Percentiles rank a stretch among this genome's conserved stretches.
Conservation (phyloP, 2,329 filamentous ascomycete genomes). For the Ceratocystis colombiana region DNA sequence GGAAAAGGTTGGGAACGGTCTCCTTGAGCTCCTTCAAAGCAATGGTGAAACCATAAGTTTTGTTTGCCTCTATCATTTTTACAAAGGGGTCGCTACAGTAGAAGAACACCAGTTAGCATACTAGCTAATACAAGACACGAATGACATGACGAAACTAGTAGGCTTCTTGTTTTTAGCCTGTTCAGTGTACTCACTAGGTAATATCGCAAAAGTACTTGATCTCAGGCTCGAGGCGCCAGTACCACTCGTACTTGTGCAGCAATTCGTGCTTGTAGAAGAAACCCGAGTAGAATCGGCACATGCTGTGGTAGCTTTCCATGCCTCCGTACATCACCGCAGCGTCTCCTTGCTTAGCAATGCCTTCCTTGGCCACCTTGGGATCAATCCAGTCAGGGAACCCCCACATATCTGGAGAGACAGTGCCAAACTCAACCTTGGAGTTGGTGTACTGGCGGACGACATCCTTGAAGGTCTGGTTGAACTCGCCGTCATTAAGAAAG, state of each 20-base stretch:
- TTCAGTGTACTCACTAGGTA: slow-evolving; percentile 60
- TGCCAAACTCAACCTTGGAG: slow-evolving; percentile 78
- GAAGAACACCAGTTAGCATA: background rate
- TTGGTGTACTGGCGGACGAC: slow-evolving; percentile 86
- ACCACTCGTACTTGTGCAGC: slow-evolving; percentile 96
- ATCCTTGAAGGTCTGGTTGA: slow-evolving; percentile 88
- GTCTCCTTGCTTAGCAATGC: slow-evolving; percentile 92
- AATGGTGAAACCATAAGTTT: slow-evolving; percentile 98
- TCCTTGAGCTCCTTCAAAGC: slow-evolving; percentile 96
- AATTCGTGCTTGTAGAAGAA: slow-evolving; percentile 98
- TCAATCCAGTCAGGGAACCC: slow-evolving; percentile 96
- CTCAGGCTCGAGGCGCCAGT: slow-evolving; percentile 97
- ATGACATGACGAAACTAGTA: background rate
- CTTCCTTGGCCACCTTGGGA: slow-evolving; percentile 83
- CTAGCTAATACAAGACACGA: background rate
- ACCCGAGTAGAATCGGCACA: slow-evolving; percentile 99
- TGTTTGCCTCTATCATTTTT: slow-evolving; percentile 87
- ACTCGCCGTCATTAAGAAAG: slow-evolving; percentile 94
- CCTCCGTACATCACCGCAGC: slow-evolving; percentile 98
- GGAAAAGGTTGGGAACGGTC: slow-evolving; percentile 96
- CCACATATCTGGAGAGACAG: slow-evolving; percentile 85
- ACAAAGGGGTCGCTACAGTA: slow-evolving; percentile 73
- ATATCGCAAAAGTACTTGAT: slow-evolving; percentile 99
- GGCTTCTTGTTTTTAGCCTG: background rate
- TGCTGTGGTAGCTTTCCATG: slow-evolving; percentile 96